Percentiles rank a stretch among this genome's conserved stretches.
These are phyloP conservation scores for Fusarium temperatum DNA, from an alignment of 2,329 filamentous ascomycete genomes.

Conservation along the genomic window DNA sequence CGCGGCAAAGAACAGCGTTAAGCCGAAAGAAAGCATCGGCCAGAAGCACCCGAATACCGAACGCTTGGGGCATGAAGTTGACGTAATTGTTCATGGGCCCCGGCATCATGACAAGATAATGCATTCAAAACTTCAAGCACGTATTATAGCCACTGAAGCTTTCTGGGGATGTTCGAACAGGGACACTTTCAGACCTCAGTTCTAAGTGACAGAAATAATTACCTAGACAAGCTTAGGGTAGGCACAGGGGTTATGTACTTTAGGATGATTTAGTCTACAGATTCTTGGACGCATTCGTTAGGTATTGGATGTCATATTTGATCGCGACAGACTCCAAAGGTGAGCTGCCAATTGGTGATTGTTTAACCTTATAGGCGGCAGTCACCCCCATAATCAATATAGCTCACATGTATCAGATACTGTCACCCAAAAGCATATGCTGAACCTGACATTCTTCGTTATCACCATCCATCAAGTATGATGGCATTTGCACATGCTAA, in stretches of 20 bases:
- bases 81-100: conserved; percentile 28
- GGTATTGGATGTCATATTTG: neutral
- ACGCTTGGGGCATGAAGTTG: conserved; percentile 29
- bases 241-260: neutral
- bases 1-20: conserved; percentile 26
- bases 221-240: neutral
- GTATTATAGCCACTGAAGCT: neutral
- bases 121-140: neutral
- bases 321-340: too few species aligned
- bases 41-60: conserved; percentile 29
- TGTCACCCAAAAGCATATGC: too few species aligned
- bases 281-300: neutral
- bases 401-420: neutral
- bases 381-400: neutral
- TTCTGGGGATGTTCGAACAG: neutral
- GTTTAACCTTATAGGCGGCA: too few species aligned
- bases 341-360: neutral
- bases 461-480: neutral
- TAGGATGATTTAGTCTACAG: neutral
- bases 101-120: neutral
- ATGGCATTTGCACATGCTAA: conserved; percentile 33
- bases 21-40: conserved; percentile 38
- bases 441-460: neutral
- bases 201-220: neutral
- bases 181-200: neutral